Evolutionary conservation across 257 asterid species (phyloP).

Genomic region (Buddleja alternifolia): DNA sequence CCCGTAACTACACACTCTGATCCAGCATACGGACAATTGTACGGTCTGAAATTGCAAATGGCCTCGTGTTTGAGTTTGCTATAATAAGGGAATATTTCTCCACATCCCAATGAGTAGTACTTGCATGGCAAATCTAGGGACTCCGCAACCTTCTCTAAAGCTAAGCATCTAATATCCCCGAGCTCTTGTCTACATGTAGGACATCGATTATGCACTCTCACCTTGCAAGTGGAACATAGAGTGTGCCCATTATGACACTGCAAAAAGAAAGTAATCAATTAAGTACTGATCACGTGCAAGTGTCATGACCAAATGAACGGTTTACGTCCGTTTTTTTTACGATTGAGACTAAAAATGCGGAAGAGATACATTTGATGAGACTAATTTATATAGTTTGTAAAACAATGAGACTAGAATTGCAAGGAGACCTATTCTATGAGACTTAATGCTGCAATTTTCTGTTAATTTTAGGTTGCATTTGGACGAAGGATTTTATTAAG

Average conservation of each 20-base stretch:
- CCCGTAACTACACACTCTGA: slow-evolving; percentile 82
- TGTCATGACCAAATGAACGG: too few relatives aligned
- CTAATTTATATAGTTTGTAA: too few relatives aligned
- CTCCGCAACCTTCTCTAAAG: slow-evolving; percentile 87
- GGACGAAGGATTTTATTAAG: too few relatives aligned
- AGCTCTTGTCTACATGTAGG: slow-evolving; percentile 96
- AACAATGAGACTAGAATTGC: too few relatives aligned
- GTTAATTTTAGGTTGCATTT: too few relatives aligned
- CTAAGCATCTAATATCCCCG: slow-evolving; percentile 90
- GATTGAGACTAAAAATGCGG: too few relatives aligned
- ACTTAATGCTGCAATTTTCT: too few relatives aligned
- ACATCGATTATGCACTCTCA: slow-evolving; percentile 80
- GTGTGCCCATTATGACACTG: slow-evolving; percentile 97
- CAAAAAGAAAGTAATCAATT: slow-evolving; percentile 22
- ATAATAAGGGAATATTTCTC: slow-evolving; percentile 83
- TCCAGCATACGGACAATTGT: slow-evolving; percentile 89
- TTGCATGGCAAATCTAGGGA: slow-evolving; percentile 86
- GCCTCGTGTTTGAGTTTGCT: slow-evolving; percentile 87
- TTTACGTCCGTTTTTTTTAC: too few relatives aligned
- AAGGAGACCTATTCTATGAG: too few relatives aligned
- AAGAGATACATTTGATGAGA: too few relatives aligned
- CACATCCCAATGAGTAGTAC: slow-evolving; percentile 72
- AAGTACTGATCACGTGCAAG: neutral
- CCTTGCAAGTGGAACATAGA: slow-evolving; percentile 85
- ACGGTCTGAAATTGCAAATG: slow-evolving; percentile 81